Base-by-base conservation (phyloP, 108 stramenopile genomes). In the Aureococcus anophagefferens region DNA sequence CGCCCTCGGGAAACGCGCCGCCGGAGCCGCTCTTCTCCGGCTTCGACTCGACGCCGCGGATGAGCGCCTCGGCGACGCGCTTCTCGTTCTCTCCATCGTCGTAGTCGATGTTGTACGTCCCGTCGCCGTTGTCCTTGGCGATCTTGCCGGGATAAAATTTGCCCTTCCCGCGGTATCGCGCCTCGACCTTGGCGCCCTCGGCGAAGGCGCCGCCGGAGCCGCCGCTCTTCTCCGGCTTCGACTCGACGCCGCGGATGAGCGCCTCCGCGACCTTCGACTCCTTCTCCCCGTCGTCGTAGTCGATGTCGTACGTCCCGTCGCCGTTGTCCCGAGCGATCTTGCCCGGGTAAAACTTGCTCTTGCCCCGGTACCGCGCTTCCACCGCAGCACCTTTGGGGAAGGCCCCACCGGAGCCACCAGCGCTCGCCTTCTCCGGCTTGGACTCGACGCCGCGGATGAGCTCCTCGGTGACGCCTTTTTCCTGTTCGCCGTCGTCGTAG, bases 281-380 rank as follows among this genome's bases (percentile, higher is more conserved):
- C 33, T 75, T 62, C 35, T 83, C 80, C 0, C 79, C 82, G 34
- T 83, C 77, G 44, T 83, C 82, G 28, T 80, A 83, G 46, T 73
- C 72, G 68, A 83, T 73, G 46, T 83, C 79, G 35, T 73, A 74
- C 28, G 76, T 80, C 29, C 30, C 75, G 29, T 81, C 72, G 18
- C 17, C 44, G 35, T 74, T 62, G 13, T 75, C 70, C 28, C 80
- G 51, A 21, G 64, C 29, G 33, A 81, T 67, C 29, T 29, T 67
- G 30, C 84, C 84, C 29, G 73, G 34, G 40, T 71, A 83, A 32
- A 63, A 83, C 36, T 51, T 77, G 29, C 73, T 59, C n/a, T 71
- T 72, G 30, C 76, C 74, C 32, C 66, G 66, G 67, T 77, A 79
- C 32, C 76, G 40, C 29, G 80, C 68, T 33, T 76, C 76, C 9